phyloP scores from a whole-genome alignment of 306 rosid species.

The Betula pendula region DNA sequence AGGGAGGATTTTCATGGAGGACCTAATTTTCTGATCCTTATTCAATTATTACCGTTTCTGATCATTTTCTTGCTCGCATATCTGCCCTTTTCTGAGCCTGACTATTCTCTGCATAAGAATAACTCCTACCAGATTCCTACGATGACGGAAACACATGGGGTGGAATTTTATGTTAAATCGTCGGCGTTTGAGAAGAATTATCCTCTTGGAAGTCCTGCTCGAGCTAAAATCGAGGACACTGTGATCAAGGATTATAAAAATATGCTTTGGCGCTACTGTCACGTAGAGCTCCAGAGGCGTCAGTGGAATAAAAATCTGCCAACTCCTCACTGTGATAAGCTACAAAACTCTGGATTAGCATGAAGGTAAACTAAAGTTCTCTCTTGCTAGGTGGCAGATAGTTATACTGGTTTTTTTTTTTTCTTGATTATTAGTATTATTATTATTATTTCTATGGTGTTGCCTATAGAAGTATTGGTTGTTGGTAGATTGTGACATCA shows the following conservation, averaged over 20 bases:
- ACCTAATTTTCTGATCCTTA: slow-evolving; percentile 56
- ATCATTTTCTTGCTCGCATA: slow-evolving; percentile 69
- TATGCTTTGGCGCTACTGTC: slow-evolving; percentile 80
- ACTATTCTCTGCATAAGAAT: slow-evolving; percentile 64
- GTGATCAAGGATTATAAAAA: slow-evolving; percentile 64
- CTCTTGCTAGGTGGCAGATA: background rate
- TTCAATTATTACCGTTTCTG: slow-evolving; percentile 75
- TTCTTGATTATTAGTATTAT: background rate
- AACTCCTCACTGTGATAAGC: slow-evolving; percentile 79
- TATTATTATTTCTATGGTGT: background rate
- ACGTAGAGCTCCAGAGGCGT: slow-evolving; percentile 76
- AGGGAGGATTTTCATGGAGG: slow-evolving; percentile 64
- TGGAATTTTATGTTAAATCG: slow-evolving; percentile 73
- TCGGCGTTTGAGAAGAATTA: slow-evolving; percentile 55
- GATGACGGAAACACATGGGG: slow-evolving; percentile 60
- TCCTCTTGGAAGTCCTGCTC: slow-evolving; percentile 76
- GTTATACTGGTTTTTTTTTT: background rate
- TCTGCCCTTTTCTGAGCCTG: slow-evolving; percentile 81
- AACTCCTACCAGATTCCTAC: slow-evolving; percentile 58
- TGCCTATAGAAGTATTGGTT: background rate
- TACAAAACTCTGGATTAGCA: slow-evolving; percentile 48
- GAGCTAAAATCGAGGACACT: slow-evolving; percentile 57
- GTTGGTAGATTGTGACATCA: background rate
- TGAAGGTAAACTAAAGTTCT: slow-evolving; percentile 50
- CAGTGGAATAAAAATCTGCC: slow-evolving; percentile 79